Evolutionary conservation across 2,329 filamentous ascomycete genomes (phyloP), one percentile per base, ranked within the genome.

Genomic region (Aspergillus pseudoglaucus): DNA sequence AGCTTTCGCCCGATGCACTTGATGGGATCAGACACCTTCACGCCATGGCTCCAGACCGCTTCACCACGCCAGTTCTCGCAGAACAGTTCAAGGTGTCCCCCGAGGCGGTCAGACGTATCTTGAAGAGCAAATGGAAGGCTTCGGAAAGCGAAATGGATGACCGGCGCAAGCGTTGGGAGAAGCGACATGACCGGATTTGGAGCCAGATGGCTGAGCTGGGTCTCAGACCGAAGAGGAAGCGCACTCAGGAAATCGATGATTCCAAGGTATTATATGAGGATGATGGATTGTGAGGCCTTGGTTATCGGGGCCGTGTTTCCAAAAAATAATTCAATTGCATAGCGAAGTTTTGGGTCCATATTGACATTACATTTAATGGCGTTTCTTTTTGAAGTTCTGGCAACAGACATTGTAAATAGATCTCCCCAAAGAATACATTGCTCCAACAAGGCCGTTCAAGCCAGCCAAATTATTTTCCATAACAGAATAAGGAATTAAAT

Each of bases 11-110:
- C 0, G 91, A 97, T 67, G 89, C 90, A 1, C 75, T 96, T 27
- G 84, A 87, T n/a, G 90, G 90, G 38, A 95, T 98, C 57, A 83
- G 90, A 38, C 84, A 87, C 17, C 75, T 98, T 30, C 82, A 96
- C 66, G 73, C 78, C 22, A 83, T 89, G 57, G 85, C 89, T 53
- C 89, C 91, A 0, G 78, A 85, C 2, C 76, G 79, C 48, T 96
- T 90, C 71, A 87, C 85, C 3, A 94, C 87, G 0, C 68, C 77
- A 14, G 77, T 82, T 30, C 81, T 97, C 12, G 82, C 91, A 0
- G 63, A 82, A 1, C 82, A 89, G 57, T 98, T 97, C 69, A 77
- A 90, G 65, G 76, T 96, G n/a, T 90, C 89, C 0, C 76, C 87
- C 2, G 93, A 98, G 65, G 88, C 84, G 1, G 87, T 97, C 50